phyloP scores from a whole-genome alignment of 2,329 filamentous ascomycete genomes.

The Penicillium brevicompactum region DNA sequence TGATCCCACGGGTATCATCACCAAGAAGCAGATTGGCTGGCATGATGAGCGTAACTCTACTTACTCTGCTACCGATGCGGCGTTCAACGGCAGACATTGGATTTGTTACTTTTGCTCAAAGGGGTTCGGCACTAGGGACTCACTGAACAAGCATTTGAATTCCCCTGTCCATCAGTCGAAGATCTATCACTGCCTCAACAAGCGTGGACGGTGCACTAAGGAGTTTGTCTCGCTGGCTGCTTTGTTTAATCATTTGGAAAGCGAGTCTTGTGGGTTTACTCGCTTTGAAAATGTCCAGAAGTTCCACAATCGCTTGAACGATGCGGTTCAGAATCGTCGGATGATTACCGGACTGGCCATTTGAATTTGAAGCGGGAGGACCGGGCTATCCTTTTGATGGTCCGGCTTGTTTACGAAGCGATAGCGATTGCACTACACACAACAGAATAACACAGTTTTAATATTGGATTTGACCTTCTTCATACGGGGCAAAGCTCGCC shows the following conservation, averaged over 20 bases:
- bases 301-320: background rate
- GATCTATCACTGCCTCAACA: conserved; percentile 48
- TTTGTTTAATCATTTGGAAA: conserved; percentile 50
- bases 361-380: too few relatives aligned
- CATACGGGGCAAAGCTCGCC: too few relatives aligned
- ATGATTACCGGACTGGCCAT: background rate
- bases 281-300: conserved; percentile 45
- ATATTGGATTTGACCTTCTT: too few relatives aligned
- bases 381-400: too few relatives aligned
- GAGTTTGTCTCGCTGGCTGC: conserved; percentile 42
- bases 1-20: conserved; percentile 54
- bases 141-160: conserved; percentile 57
- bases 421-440: too few relatives aligned
- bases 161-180: conserved; percentile 48
- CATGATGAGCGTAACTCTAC: conserved; percentile 28
- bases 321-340: background rate
- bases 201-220: conserved; percentile 30
- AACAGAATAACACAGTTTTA: too few relatives aligned
- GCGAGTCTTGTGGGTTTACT: conserved; percentile 44
- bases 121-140: conserved; percentile 37
- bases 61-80: conserved; percentile 42
- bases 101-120: conserved; percentile 59
- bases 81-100: conserved; percentile 52
- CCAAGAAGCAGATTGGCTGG: conserved; percentile 56
- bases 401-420: too few relatives aligned